Evolutionary conservation across 2,329 filamentous ascomycete genomes (phyloP), one percentile per base, ranked within the genome.

Genomic region (Colletotrichum magnum): DNA sequence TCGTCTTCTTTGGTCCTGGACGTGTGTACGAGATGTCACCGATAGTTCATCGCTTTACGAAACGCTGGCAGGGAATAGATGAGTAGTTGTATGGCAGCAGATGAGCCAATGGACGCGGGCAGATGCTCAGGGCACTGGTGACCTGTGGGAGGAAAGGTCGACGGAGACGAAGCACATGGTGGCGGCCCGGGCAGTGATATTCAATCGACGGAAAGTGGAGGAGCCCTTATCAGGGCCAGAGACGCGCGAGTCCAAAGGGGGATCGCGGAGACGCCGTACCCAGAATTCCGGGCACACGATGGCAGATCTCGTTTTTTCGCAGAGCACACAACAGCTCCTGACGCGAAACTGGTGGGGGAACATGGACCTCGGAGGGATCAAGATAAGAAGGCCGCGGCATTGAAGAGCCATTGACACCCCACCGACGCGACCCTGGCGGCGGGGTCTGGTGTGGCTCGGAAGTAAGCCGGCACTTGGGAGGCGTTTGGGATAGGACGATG

Each of bases 131-230:
- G 48, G 50, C 64, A 67, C 56, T 51, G 51, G 26, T 24, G 24
- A 66, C 43, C 50, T 56, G 18, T 57, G 45, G 62, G 54, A 47
- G 47, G 32, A 39, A 18, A 56, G 66, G 39, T 56, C 26, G 54
- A 47, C 66, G 43, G 51, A 15, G 18, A 36, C 26, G 57, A 48
- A n/a, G n/a, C 56, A 61, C 51, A 56, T 28, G 18, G 63, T 61
- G 67, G 67, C 67, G 57, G 57, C 26, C 43, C 51, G 45, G 39
- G 57, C 57, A 67, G 56, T 58, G 67, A 60, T 67, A 67, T 67
- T 67, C 67, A 47, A 41, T 47, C 59, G 39, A 45, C 67, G 67
- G 63, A 58, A 67, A 69, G 67, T 69, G 67, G 67, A 69, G 62
- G 67, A 67, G 47, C 62, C 67, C 67, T 69, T 61, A 61, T 67